phyloP scores from a whole-genome alignment of 257 asterid species.

The Solanum lignicaule region DNA sequence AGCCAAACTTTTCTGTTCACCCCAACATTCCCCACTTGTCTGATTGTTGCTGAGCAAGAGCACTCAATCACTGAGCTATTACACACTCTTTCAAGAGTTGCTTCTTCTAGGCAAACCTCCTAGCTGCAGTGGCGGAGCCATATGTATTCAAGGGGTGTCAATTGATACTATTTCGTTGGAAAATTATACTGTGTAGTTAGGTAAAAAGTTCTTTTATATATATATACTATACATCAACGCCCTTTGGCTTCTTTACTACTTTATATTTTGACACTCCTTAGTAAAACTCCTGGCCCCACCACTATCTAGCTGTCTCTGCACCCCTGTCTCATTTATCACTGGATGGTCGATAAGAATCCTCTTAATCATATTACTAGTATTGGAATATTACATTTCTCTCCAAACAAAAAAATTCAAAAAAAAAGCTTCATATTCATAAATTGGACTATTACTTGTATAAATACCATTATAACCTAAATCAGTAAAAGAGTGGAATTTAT shows the following conservation, averaged over 20 bases:
- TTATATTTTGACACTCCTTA: no score
- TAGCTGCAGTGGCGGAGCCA: no score
- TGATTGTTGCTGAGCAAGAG: not conserved
- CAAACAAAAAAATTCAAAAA: not conserved
- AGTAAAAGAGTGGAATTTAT: not conserved
- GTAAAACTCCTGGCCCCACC: no score
- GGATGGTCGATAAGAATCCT: not conserved
- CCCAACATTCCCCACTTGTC: not conserved
- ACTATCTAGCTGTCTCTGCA: not conserved
- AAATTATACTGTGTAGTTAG: no score
- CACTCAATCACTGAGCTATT: not conserved
- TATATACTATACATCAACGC: no score
- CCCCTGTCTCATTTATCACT: not conserved
- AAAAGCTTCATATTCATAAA: not conserved
- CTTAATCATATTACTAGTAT: not conserved
- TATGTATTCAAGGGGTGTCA: no score
- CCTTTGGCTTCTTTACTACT: no score
- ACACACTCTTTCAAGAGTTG: not conserved
- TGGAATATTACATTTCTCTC: not conserved
- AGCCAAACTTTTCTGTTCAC: not conserved
- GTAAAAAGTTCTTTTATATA: no score
- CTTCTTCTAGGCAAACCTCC: no score
- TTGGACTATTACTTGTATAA: not conserved
- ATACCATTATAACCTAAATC: not conserved
- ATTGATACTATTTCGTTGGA: no score